Evolutionary conservation across 371 early-diverging fungal species (phyloP), one percentile per base, ranked within the genome.

Genomic region (Coemansia sp.): DNA sequence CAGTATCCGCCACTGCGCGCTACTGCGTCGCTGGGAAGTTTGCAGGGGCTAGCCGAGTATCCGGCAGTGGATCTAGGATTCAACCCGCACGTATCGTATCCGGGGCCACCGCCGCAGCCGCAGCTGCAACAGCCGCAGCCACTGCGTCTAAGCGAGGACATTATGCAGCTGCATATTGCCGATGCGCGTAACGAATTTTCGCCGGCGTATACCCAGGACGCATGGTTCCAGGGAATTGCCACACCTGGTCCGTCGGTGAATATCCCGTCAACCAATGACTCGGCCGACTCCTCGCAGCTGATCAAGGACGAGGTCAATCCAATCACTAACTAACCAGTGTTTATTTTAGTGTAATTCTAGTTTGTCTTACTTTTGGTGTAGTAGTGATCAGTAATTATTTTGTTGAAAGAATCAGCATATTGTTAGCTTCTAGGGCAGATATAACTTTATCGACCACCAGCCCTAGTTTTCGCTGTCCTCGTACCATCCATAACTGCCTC

Each of bases 131-230:
- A 39, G 30, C 39, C 10, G 38, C 11, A 14, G 38, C 53, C 34
- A 35, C 53, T 8, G 36, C 40, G 10, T 20, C 20, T 20, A 20
- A 20, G 20, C 20, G 59, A 59, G 26, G 40, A 59, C 20, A 59
- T 59, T 49, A 26, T 59, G 40, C 59, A 59, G 3, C 9, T 59
- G 31, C 48, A 59, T 7, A 40, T 59, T 7, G 8, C 42, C 11
- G 59, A 35, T 35, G 36, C 38, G 9, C 49, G 34, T 7, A 51
- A 30, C 8, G 52, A 51, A 7, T 34, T 51, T n/a, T 33, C 52
- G 14, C 31, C 14, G 6, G 26, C 52, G 4, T 51, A 48, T 36
- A 36, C 6, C 8, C 6, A 8, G 38, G 38, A 8, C 8, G 38
- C 6, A 8, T 36, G 38, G 38, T 36, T 36, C 38, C 38, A 36